Conservation (phyloP, 192 early-diverging fungal species). For the Paraglomus brasilianum region DNA sequence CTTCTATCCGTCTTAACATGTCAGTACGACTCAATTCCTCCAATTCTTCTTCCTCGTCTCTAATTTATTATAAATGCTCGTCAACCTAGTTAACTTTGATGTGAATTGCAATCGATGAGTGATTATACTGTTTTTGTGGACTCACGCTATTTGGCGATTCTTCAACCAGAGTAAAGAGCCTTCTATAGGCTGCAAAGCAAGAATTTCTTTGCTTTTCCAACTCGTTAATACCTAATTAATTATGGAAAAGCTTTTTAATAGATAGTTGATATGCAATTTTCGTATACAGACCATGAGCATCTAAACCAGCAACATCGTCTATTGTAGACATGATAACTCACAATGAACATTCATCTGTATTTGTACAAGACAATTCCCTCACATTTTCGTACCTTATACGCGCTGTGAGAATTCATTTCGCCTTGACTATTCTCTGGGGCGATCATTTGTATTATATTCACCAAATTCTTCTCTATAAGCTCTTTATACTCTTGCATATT, state of each 20-base stretch:
- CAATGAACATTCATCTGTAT: no score
- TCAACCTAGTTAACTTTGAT: background rate
- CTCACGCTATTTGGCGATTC: background rate
- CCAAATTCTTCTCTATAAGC: constrained; percentile 43
- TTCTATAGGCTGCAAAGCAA: constrained; percentile 26
- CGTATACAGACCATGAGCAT: no score
- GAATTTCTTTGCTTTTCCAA: constrained; percentile 39
- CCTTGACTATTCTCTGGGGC: constrained; percentile 47
- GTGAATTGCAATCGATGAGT: background rate
- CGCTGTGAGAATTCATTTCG: constrained; percentile 53
- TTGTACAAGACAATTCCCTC: constrained; percentile 28
- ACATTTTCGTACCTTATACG: constrained; percentile 43
- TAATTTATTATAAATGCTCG: background rate
- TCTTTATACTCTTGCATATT: constrained; percentile 52
- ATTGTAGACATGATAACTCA: no score
- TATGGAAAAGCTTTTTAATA: no score
- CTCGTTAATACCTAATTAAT: no score
- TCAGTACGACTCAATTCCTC: constrained; percentile 47
- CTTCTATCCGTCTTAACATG: constrained; percentile 57
- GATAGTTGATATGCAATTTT: no score
- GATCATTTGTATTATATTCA: constrained; percentile 43
- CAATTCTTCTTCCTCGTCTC: background rate
- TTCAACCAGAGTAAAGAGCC: background rate
- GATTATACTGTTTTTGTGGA: background rate
- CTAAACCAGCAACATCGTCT: no score